Base-by-base conservation (phyloP, 352 stramenopile genomes). In the Phytophthora chlamydospora region DNA sequence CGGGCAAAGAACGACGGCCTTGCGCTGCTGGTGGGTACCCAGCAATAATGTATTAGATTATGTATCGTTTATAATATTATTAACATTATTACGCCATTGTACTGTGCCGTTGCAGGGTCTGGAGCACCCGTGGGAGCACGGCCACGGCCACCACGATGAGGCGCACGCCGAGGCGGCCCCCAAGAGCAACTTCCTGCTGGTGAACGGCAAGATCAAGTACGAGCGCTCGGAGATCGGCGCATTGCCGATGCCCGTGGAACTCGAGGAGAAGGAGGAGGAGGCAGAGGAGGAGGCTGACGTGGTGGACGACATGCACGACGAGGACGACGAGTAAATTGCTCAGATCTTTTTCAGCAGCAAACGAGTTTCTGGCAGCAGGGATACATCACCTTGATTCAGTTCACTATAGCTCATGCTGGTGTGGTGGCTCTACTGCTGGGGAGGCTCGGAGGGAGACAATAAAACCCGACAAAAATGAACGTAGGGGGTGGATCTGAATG, bases 1-100 rank as follows among this genome's bases (percentile, higher is more conserved):
- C 83, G 89, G 41, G 84, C 86, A 75, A 97, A 96, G 75, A 58
- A 97, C 65, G 89, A 97, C 64, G 89, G 89, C 51, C 76, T 75
- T 47, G 83, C 75, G 44, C 41, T 97, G 17, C 58, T 97, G 66
- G 85, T 94, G 71, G 58, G 78, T 78, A 1, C 14, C 11, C 8
- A 29, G 0, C 19, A 33, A 16, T 43, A 7, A 13, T 42, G 0
- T 40, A 16, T 46, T 43, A n/a, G 5, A 49, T 19, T 47, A 27
- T 35, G 9, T 39, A 11, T 27, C n/a, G 6, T 42, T 46, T 31
- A 11, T 39, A 34, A 24, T 41, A 21, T 44, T 6, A 6, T 45
- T 40, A 21, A 31, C 39, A 32, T 34, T n/a, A 1, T 19, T 33
- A 8, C 17, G 19, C 33, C n/a, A 41, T 14, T 43, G 4, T 51